Evolutionary conservation across 78 protist species (phyloP), one percentile per base, ranked within the genome.

Genomic region (Dictyostelium capitatum): DNA sequence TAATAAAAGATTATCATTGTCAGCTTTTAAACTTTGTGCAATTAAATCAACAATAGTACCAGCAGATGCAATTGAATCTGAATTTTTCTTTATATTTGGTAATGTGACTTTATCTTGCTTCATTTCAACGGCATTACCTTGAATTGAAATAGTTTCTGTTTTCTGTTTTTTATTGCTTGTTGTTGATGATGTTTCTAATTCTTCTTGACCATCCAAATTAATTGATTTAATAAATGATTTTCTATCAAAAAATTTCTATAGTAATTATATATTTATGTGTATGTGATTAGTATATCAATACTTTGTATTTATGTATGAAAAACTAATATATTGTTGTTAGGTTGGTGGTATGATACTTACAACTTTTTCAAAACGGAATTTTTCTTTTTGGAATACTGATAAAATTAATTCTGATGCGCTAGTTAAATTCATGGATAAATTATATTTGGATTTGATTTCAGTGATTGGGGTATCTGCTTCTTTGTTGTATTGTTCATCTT

Each of bases 41-140:
- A 84, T 74, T 8, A 84, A 25, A 47, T 72, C 83, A 2, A 84
- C 77, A 32, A 84, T 32, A 17, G 92, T 74, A 53, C 59, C 69
- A n/a, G 92, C 74, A 25, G 65, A 50, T n/a, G 65, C 82, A 10
- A 75, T 75, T 75, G 51, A 25, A 43, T 48, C 56, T 37, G 59
- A 14, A 19, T 53, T 19, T 75, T 43, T 43, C 59, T 37, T 37
- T 23, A 50, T 43, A 1, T 53, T 50, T 48, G 82, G 64, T 75
- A 48, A 48, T 6, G 19, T 12, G 15, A 48, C 23, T 37, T 48
- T 48, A 15, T 75, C 51, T 43, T 46, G 12, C 25, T 75, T 50
- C 57, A 48, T 50, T 17, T 75, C 64, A 25, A 15, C 82, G 23
- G 51, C 82, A 28, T 50, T 75, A 20, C 82, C 82, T 48, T 46